phyloP scores from a whole-genome alignment of 768 basidiomycete genomes.

The Neoboletus magnificus region DNA sequence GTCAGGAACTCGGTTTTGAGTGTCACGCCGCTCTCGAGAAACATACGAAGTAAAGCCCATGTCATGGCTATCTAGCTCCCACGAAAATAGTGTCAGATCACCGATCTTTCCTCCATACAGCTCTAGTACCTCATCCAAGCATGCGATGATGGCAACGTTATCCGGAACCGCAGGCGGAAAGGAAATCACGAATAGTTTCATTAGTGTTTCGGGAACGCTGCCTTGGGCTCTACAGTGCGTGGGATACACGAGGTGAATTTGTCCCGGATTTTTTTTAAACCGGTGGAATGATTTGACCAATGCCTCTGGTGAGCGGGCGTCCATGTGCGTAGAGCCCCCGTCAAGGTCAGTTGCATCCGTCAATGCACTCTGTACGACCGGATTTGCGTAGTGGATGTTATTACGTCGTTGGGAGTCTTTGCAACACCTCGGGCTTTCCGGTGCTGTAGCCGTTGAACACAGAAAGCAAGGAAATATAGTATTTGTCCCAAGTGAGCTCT shows the following conservation, averaged over 20 bases:
- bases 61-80: slow-evolving; percentile 4
- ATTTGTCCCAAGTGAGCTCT: slow-evolving; percentile 1
- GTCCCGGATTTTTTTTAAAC: background rate
- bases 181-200: slow-evolving; percentile 1
- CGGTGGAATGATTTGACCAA: slow-evolving; percentile 6
- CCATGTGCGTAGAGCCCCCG: slow-evolving; percentile 6
- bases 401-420: slow-evolving; percentile 18
- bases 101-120: slow-evolving; percentile 22
- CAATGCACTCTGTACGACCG: slow-evolving; percentile 11
- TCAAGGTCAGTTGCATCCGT: slow-evolving; percentile 15
- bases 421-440: slow-evolving; percentile 17
- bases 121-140: slow-evolving; percentile 18
- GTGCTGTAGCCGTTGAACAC: background rate
- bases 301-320: background rate
- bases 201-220: slow-evolving; percentile 17
- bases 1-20: background rate
- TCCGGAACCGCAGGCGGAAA: slow-evolving; percentile 13
- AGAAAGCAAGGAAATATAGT: slow-evolving; percentile 2
- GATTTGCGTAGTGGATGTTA: slow-evolving; percentile 11
- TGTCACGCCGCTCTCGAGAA: background rate
- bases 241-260: slow-evolving; percentile 23
- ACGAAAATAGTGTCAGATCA: slow-evolving; percentile 16
- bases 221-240: slow-evolving; percentile 17
- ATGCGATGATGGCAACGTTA: slow-evolving; percentile 13
- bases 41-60: slow-evolving; percentile 10